Base-by-base conservation (phyloP, 306 rosid genomes). In the Prunus davidiana region DNA sequence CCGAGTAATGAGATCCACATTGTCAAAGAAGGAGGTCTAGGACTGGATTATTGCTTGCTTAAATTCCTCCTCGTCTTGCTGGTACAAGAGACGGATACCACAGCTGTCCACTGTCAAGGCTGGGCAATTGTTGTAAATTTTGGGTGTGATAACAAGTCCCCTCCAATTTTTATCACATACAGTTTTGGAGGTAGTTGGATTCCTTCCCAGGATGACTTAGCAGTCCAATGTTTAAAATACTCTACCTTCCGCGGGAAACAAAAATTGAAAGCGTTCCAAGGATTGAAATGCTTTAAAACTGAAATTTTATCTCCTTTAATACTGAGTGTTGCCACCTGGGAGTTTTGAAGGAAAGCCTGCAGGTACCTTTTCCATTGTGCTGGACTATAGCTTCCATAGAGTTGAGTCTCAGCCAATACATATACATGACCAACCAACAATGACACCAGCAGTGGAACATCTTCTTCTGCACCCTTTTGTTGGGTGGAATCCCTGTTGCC, bases 1-100 rank as follows among this genome's bases (percentile, higher is more conserved):
- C 25, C 1, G 73, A 25, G 24, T 15, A 6, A 47, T 24, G 73
- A 25, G 9, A 8, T 19, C 18, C 12, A 51, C 1, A 20, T 77
- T 9, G 14, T 69, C 51, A 60, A 69, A n/a, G n/a, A n/a, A 58
- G 8, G 80, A 68, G 15, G 43, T 77, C 51, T 50, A 58, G n/a
- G 69, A n/a, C 3, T 20, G 25, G 3, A n/a, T n/a, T 30, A 79
- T 20, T 20, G 28, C 18, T 14, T 27, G 18, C 25, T 16, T 4
- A 8, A 79, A 50, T 0, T 61, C 34, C 28, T 46, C 32, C 64
- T 28, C 25, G 1, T 79, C 28, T n/a, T 66, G 41, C 45, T 30
- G 6, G 32, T 41, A 67, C 4, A 73, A 32, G 16, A 73, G 61
- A 46, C 69, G 46, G 2, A 61, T 61, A 2, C 45, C 70, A 1